These are phyloP conservation scores for Lactifluus piperatus DNA, from an alignment of 768 basidiomycete genomes.

Conservation along the genomic window DNA sequence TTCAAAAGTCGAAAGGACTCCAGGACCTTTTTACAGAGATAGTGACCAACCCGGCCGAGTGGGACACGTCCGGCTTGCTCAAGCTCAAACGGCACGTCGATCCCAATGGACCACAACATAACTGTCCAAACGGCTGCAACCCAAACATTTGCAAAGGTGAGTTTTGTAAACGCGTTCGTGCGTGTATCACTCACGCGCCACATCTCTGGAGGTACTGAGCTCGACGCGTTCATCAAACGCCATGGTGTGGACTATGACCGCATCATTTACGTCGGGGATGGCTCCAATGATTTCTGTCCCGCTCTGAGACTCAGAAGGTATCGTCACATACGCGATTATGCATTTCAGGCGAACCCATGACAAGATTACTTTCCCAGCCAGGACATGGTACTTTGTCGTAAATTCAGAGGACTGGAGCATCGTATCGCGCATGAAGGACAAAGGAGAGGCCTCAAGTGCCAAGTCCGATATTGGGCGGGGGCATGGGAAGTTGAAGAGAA, in stretches of 20 bases:
- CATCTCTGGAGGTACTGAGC: constrained; percentile 67
- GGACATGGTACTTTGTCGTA: constrained; percentile 77
- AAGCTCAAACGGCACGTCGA: constrained; percentile 69
- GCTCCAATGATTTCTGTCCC: constrained; percentile 93
- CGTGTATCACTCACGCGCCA: neutral
- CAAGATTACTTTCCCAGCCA: constrained; percentile 39
- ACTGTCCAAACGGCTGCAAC: constrained; percentile 80
- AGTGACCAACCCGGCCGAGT: constrained; percentile 88
- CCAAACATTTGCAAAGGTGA: constrained; percentile 97
- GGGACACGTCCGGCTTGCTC: constrained; percentile 62
- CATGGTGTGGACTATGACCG: constrained; percentile 59
- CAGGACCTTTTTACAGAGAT: constrained; percentile 69
- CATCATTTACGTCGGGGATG: constrained; percentile 89
- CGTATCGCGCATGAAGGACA: constrained; percentile 69
- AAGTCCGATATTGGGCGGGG: constrained; percentile 80
- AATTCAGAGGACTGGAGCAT: constrained; percentile 65
- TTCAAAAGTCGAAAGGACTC: constrained; percentile 66
- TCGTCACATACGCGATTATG: constrained; percentile 18
- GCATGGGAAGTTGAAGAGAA: constrained; percentile 96
- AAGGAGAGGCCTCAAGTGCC: constrained; percentile 53
- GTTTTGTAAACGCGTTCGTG: neutral
- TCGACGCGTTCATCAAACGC: constrained; percentile 68
- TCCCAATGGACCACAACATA: constrained; percentile 70
- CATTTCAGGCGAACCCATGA: neutral
- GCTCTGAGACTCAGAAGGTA: constrained; percentile 71